Base-by-base conservation (phyloP, 73 alveolate genomes). In the Paramecium sexaurelia region DNA sequence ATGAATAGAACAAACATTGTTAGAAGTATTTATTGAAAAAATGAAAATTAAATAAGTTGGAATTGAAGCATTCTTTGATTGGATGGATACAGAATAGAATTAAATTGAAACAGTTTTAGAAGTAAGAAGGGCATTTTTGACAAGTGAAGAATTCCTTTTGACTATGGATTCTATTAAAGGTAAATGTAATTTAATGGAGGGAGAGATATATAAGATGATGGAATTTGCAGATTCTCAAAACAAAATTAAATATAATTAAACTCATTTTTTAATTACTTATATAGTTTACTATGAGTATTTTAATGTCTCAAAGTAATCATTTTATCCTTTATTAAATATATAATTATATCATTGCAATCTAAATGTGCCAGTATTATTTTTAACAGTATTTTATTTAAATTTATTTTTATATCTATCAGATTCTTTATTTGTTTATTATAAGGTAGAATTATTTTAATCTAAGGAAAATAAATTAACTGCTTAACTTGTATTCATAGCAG, bases 61-160 rank as follows among this genome's bases (percentile, higher is more conserved):
- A 13, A n/a, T 78, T 2, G 90, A 78, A 43, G 68, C 39, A 43
- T 78, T 78, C 55, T 78, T 78, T 45, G 90, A 78, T 78, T 78
- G 90, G 90, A 41, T 39, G 0, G 90, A 78, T 15, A 39, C 90
- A 3, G 90, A 78, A 41, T 5, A 37, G 19, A 78, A 75, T 45
- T 24, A 78, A 41, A 78, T 20, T 22, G 90, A 41, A 37, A 41
- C 68, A 22, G 73, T 78, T 19, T 37, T 43, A 13, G 90, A 78
- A 78, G 39, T 78, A 17, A 39, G 71, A 24, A 78, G 24, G 41
- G 90, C 75, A 24, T 78, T 78, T 24, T 22, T 78, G 8, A 75
- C 90, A 37, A n/a, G 51, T 32, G 85, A 69, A 35, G 85, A 69
- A 47, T 69, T 69, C 15, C 56, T 69, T 13, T 15, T 69, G 13